phyloP scores from a whole-genome alignment of 768 basidiomycete species.

The Tylopilus subfusipes region DNA sequence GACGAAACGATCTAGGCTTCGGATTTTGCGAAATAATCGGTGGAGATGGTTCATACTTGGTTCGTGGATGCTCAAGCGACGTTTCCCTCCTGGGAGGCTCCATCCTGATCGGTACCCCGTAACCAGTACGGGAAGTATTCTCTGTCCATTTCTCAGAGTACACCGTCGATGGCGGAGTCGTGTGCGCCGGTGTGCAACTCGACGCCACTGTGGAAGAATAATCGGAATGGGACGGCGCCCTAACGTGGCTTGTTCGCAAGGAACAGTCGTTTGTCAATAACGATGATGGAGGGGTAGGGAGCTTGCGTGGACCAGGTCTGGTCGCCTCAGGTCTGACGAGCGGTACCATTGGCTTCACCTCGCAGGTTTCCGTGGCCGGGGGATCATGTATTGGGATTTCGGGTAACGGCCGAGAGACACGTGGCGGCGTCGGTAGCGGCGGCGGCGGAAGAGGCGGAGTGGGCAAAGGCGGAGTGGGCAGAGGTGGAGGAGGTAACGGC shows the following conservation, averaged over 20 bases:
- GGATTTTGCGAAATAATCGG: slow-evolving; percentile 21
- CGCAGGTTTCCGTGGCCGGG: slow-evolving; percentile 12
- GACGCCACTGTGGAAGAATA: slow-evolving; percentile 26
- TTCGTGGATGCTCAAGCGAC: slow-evolving; percentile 22
- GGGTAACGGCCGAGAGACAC: slow-evolving; percentile 26
- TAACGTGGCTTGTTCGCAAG: slow-evolving; percentile 9
- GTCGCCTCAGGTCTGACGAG: slow-evolving; percentile 19
- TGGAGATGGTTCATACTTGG: slow-evolving; percentile 16
- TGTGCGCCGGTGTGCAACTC: slow-evolving; percentile 28
- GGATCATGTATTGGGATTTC: slow-evolving; percentile 28
- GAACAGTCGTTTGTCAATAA: slow-evolving; percentile 25
- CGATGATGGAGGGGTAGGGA: slow-evolving; percentile 31
- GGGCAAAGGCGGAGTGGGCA: slow-evolving; percentile 19
- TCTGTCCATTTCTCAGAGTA: slow-evolving; percentile 33
- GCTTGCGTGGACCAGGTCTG: slow-evolving; percentile 27
- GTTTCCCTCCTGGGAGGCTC: slow-evolving; percentile 21
- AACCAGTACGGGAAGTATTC: slow-evolving; percentile 22
- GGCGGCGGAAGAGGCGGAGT: slow-evolving; percentile 26
- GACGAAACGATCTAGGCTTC: slow-evolving; percentile 25
- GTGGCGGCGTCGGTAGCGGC: slow-evolving; percentile 27
- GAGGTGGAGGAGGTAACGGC: slow-evolving; percentile 17
- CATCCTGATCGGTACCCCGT: slow-evolving; percentile 19
- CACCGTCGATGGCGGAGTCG: slow-evolving; percentile 27
- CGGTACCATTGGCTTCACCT: slow-evolving; percentile 11
- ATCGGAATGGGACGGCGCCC: slow-evolving; percentile 20